These are phyloP conservation scores for Hippophae tibetana DNA, from an alignment of 306 rosid species.

Conservation along the genomic window DNA sequence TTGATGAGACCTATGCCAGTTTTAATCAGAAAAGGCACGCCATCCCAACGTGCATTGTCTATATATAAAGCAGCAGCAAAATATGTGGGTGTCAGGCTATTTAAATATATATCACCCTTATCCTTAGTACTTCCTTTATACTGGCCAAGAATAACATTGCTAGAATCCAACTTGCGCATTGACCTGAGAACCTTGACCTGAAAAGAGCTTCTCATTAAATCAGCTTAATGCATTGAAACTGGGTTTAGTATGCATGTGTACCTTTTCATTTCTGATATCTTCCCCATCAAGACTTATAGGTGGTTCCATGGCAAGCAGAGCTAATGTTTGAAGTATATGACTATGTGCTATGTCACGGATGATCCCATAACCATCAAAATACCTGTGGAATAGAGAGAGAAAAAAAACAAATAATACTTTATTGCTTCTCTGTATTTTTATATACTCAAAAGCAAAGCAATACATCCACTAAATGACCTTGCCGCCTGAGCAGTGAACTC, in stretches of 20 bases:
- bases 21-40: conserved; percentile 86
- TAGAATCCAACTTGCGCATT: conserved; percentile 63
- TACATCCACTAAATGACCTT: conserved; percentile 42
- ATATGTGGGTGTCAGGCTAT: conserved; percentile 75
- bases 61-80: conserved; percentile 72
- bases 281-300: conserved; percentile 86
- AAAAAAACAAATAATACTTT: not conserved
- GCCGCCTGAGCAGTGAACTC: conserved; percentile 59
- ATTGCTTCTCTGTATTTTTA: not conserved
- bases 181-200: conserved; percentile 90
- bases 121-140: conserved; percentile 54
- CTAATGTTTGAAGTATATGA: conserved; percentile 82
- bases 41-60: conserved; percentile 96
- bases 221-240: conserved; percentile 6
- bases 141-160: conserved; percentile 79
- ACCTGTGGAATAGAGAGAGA: conserved; percentile 34
- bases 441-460: conserved; percentile 4
- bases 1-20: conserved; percentile 83
- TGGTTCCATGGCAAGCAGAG: conserved; percentile 94
- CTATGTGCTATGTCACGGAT: conserved; percentile 83
- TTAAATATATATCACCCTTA: conserved; percentile 34
- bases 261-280: conserved; percentile 94
- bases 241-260: conserved; percentile 22
- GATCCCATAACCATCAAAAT: conserved; percentile 74
- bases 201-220: conserved; percentile 25